A percentile compares a stretch with the other conserved stretches of the same genome.
phyloP scores from a whole-genome alignment of 2,329 filamentous ascomycete genomes.

The Cercospora sojina region DNA sequence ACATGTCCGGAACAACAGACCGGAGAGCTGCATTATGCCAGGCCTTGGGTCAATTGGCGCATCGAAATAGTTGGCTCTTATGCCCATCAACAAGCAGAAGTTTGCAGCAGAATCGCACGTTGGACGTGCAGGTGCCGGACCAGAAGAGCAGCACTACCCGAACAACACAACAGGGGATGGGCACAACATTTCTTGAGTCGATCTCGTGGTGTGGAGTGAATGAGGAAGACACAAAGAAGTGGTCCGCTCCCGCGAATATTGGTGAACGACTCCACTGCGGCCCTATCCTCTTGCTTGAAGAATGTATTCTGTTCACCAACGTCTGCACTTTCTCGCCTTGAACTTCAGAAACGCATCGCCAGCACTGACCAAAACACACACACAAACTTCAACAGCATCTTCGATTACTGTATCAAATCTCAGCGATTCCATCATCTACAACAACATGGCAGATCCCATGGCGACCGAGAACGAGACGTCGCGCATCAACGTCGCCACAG shows the following conservation, averaged over 20 bases:
- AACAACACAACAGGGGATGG: neutral
- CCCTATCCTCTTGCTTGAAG: neutral
- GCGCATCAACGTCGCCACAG: neutral
- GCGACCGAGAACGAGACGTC: neutral
- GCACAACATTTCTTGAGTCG: neutral
- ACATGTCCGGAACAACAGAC: neutral
- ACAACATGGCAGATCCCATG: neutral
- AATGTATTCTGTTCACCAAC: neutral
- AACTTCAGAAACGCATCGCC: neutral
- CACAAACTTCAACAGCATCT: neutral
- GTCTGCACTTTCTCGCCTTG: neutral
- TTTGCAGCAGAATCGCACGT: neutral
- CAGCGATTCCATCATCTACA: neutral
- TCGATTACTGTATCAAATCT: neutral
- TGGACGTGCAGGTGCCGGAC: neutral
- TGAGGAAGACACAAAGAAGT: neutral
- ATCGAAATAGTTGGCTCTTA: neutral
- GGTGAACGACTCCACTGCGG: neutral
- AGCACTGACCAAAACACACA: neutral
- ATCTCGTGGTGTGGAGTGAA: neutral
- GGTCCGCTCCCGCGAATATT: neutral
- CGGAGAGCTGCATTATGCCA: neutral
- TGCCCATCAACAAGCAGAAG: neutral
- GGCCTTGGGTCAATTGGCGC: neutral
- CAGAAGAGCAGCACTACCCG: neutral